A percentile compares a stretch with the other conserved stretches of the same genome.
Evolutionary conservation across 805 yeast genomes (phyloP).

Genomic region (Starmerella bombicola): DNA sequence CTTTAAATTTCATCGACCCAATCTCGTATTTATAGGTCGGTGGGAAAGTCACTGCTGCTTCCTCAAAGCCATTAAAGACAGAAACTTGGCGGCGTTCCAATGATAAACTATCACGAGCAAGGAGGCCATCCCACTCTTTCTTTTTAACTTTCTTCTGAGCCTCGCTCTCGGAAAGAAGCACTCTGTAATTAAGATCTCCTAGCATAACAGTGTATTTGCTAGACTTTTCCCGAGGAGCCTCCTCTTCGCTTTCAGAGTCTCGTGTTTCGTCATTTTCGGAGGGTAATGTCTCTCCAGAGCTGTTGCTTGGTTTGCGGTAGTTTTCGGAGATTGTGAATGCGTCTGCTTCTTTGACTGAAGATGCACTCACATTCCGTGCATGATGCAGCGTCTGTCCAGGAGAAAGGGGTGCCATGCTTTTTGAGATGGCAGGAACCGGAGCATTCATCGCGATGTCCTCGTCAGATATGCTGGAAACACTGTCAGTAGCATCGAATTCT

Average conservation of each 20-base stretch:
- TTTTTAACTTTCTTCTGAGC: conserved; percentile 26
- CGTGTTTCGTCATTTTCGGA: not conserved
- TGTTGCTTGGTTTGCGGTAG: too few relatives aligned
- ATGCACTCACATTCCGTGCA: not conserved
- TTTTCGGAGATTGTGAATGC: not conserved
- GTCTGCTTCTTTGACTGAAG: not conserved
- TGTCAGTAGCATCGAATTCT: conserved; percentile 5
- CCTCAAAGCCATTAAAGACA: conserved; percentile 37
- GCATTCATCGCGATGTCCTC: conserved; percentile 2
- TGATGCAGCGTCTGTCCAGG: not conserved
- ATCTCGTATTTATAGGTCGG: conserved; percentile 43
- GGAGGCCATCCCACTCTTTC: conserved; percentile 29
- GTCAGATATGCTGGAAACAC: conserved; percentile 12
- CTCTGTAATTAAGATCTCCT: conserved; percentile 48
- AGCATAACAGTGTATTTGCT: conserved; percentile 28
- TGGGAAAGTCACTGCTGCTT: conserved; percentile 36
- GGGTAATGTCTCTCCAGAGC: not conserved
- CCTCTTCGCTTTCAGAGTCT: not conserved
- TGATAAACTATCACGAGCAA: conserved; percentile 36
- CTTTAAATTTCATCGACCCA: conserved; percentile 22
- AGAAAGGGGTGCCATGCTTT: not conserved
- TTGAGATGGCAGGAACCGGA: not conserved
- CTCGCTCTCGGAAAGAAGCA: conserved; percentile 33
- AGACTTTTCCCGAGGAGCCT: conserved; percentile 1
- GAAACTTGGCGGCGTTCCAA: conserved; percentile 28